phyloP scores from a whole-genome alignment of 441 rosid species.

The Bocquillonia castaneifolia region DNA sequence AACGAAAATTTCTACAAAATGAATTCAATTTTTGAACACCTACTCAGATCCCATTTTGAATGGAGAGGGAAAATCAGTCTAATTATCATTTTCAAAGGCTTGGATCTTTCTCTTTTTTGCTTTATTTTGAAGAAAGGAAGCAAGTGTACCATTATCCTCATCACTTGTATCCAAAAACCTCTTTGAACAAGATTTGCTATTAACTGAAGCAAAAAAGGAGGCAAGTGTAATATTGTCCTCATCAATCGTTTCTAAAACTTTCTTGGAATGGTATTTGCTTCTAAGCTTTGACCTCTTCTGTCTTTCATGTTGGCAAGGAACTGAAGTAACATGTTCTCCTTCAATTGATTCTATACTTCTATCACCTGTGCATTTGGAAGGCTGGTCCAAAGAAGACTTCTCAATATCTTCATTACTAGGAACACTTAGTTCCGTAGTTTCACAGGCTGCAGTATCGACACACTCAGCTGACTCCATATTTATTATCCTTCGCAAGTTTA shows the following conservation, averaged over 20 bases:
- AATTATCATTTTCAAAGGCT: slow-evolving; percentile 3
- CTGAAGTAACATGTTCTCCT: neutral
- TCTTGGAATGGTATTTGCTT: slow-evolving; percentile 13
- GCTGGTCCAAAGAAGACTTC: no score
- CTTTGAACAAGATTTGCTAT: slow-evolving; percentile 16
- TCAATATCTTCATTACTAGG: no score
- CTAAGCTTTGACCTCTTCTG: neutral
- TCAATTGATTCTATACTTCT: slow-evolving; percentile 1
- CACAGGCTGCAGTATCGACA: no score
- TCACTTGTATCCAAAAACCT: slow-evolving; percentile 13
- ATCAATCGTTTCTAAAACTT: slow-evolving; percentile 8
- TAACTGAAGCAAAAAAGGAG: slow-evolving; percentile 12
- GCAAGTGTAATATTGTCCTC: slow-evolving; percentile 30
- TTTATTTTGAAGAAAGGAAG: slow-evolving; percentile 24
- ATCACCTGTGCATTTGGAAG: neutral
- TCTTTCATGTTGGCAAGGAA: slow-evolving; percentile 7
- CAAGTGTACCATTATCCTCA: slow-evolving; percentile 28
- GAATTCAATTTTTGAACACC: neutral
- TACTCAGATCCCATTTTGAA: neutral
- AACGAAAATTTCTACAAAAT: no score
- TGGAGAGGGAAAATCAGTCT: neutral
- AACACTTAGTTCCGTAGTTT: no score
- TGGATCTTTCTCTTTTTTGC: slow-evolving; percentile 25
- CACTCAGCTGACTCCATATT: no score
- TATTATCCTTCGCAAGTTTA: no score